Evolutionary conservation across 306 rosid genomes (phyloP).

Genomic region (Boehmeria nivea): DNA sequence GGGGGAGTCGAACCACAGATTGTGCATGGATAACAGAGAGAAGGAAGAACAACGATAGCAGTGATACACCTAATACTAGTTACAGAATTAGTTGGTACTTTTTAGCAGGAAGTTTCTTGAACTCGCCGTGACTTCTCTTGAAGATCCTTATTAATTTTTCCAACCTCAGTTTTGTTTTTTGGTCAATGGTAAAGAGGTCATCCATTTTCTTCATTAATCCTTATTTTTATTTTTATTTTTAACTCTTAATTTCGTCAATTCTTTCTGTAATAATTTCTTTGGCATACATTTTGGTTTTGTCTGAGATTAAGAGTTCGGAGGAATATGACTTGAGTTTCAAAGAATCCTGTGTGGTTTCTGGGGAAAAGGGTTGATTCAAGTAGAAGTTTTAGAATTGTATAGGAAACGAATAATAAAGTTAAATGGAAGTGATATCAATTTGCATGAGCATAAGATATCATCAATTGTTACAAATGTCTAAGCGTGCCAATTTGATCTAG

Average conservation of each 20-base stretch:
- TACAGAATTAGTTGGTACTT: conserved; percentile 38
- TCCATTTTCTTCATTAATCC: background rate
- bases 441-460: conserved; percentile 1
- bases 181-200: conserved; percentile 22
- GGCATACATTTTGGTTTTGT: background rate
- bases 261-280: background rate
- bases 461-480: no score
- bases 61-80: conserved; percentile 48
- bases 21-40: conserved; percentile 51
- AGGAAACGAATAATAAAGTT: background rate
- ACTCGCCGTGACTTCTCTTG: no score
- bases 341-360: background rate
- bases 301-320: no score
- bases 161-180: conserved; percentile 52
- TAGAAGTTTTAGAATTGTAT: conserved; percentile 5
- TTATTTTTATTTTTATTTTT: background rate
- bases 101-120: conserved; percentile 50
- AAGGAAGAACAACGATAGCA: conserved; percentile 25
- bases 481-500: no score
- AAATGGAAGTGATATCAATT: background rate
- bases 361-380: conserved; percentile 1
- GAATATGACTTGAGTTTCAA: background rate
- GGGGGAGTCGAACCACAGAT: conserved; percentile 62
- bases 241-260: background rate
- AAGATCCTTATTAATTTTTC: conserved; percentile 36